Evolutionary conservation across 495 filamentous ascomycete genomes (phyloP).

Genomic region (Aspergillus egyptiacus): DNA sequence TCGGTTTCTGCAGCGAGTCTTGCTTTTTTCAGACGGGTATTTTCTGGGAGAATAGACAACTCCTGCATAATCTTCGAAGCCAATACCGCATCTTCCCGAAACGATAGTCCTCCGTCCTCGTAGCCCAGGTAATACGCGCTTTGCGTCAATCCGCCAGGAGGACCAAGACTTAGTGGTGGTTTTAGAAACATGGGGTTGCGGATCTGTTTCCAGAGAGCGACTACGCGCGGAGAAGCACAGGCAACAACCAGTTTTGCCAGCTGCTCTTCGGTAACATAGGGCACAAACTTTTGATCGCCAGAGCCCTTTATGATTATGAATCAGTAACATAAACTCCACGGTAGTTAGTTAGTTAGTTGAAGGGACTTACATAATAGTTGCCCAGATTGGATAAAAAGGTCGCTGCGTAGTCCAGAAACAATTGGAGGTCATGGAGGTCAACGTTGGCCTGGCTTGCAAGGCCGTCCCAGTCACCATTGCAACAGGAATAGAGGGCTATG

Average conservation of each 20-base stretch:
- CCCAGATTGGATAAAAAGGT: slow-evolving; percentile 17
- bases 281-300: slow-evolving; percentile 30
- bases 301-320: slow-evolving; percentile 5
- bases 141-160: slow-evolving; percentile 16
- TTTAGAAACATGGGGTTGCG: slow-evolving; percentile 8
- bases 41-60: slow-evolving; percentile 22
- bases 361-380: slow-evolving; percentile 14
- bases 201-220: slow-evolving; percentile 1
- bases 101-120: slow-evolving; percentile 8
- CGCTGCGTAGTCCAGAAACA: slow-evolving; percentile 18
- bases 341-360: neutral
- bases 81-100: slow-evolving; percentile 17
- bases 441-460: slow-evolving; percentile 10
- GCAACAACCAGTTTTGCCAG: slow-evolving; percentile 15
- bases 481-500: slow-evolving; percentile 21
- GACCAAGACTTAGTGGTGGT: slow-evolving; percentile 22
- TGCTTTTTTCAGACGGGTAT: slow-evolving; percentile 24
- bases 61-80: slow-evolving; percentile 19
- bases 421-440: slow-evolving; percentile 5
- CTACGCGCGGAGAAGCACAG: slow-evolving; percentile 1
- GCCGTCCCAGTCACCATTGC: slow-evolving; percentile 30
- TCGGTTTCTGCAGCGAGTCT: neutral
- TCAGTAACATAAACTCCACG: neutral
- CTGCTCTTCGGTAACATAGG: slow-evolving; percentile 13
- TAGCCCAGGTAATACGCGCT: slow-evolving; percentile 25